Evolutionary conservation across 306 rosid genomes (phyloP), one percentile per base, ranked within the genome.

Genomic region (Crotalaria pallida): DNA sequence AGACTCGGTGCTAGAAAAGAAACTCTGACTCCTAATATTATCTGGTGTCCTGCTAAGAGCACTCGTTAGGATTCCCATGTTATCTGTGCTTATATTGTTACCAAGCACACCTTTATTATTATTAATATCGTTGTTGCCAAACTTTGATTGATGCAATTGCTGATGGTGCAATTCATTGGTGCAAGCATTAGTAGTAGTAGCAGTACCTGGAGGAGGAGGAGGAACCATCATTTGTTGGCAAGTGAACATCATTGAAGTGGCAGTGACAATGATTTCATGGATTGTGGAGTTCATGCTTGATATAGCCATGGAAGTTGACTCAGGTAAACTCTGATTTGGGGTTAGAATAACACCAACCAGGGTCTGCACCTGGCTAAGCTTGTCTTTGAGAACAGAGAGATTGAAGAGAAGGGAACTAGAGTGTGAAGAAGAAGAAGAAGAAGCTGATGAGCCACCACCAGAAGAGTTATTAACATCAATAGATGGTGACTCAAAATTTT

Each of bases 191-290:
- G 41, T 56, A 47, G 48, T 27, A 41, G 3, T 41, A 24, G 58
- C 58, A 40, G 44, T 73, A 70, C 81, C 84, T 75, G 79, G 69
- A 67, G 77, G 51, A 48, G 79, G 83, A 72, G 79, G 69, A 67
- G 77, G 51, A 48, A 79, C 49, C 81, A 86, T 79, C 81, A 86
- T 79, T 0, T 92, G 88, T 55, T 92, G 98, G 65, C 88, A 84
- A 4, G 82, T 81, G 83, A 83, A 70, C 89, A 86, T 57, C 92
- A 94, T 91, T 3, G 99, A 86, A 15, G 97, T 79, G 24, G 97
- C 82, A 15, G 92, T 79, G 27, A 79, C 77, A 45, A 94, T 80
- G 76, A 94, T 77, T 52, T 94, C 99, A 55, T 94, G 95, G 78
- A 91, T 75, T 19, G 87, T 65, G 9, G 87, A 80, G 66, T 68